Conservation (phyloP, 495 filamentous ascomycete genomes). For the Hypoxylon cercidicola region DNA sequence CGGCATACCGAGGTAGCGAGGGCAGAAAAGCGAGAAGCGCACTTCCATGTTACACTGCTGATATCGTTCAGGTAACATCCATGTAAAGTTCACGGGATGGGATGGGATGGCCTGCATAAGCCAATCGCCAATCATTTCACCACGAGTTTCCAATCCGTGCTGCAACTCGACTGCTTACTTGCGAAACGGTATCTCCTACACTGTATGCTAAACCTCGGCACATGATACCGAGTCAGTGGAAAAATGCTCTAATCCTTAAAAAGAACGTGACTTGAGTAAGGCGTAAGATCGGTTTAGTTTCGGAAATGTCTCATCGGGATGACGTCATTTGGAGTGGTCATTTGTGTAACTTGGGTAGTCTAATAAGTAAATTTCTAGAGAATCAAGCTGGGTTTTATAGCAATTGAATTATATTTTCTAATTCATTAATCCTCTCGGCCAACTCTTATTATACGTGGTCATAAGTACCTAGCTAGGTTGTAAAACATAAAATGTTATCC, state of each 20-base stretch:
- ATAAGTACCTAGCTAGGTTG: too few species aligned
- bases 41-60: conserved; percentile 16
- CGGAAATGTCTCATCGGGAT: background rate
- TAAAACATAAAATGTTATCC: too few species aligned
- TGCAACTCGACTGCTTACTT: conserved; percentile 25
- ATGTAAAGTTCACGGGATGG: background rate
- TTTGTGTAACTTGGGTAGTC: too few species aligned
- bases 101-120: conserved; percentile 23
- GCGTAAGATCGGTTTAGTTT: background rate
- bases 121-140: conserved; percentile 37
- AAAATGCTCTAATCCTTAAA: background rate
- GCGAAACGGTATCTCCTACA: background rate
- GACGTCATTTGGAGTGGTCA: background rate
- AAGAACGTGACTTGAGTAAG: conserved; percentile 8
- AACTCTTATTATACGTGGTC: too few species aligned
- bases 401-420: too few species aligned
- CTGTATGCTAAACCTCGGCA: conserved; percentile 5
- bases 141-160: conserved; percentile 23
- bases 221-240: conserved; percentile 4
- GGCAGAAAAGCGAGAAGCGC: conserved; percentile 6
- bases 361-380: too few species aligned
- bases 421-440: too few species aligned
- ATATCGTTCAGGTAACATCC: background rate
- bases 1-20: too few species aligned
- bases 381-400: too few species aligned